Conservation (phyloP, 352 stramenopile genomes). For the Pythium biforme region DNA sequence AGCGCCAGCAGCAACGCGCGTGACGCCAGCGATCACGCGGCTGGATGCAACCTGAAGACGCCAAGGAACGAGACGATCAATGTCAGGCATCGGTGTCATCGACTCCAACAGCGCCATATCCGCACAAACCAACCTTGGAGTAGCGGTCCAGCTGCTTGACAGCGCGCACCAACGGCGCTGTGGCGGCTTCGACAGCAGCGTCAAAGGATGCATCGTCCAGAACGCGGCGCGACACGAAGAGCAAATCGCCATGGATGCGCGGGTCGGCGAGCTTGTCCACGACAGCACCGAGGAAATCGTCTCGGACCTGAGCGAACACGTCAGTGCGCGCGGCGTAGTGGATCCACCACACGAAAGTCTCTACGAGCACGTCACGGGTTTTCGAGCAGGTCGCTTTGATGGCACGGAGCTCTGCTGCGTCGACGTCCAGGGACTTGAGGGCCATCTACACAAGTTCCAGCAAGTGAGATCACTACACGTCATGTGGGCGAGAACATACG, state of each 20-base stretch:
- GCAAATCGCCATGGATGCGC: conserved; percentile 62
- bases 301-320: conserved; percentile 30
- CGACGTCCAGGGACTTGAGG: conserved; percentile 35
- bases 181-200: conserved; percentile 31
- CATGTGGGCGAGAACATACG: not conserved
- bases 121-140: conserved; percentile 46
- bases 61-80: not conserved
- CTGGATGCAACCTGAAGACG: conserved; percentile 35
- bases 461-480: not conserved
- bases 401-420: conserved; percentile 35
- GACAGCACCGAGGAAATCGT: conserved; percentile 54
- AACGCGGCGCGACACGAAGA: conserved; percentile 35
- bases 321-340: conserved; percentile 39
- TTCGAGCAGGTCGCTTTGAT: conserved; percentile 55
- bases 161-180: conserved; percentile 42
- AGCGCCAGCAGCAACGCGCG: conserved; percentile 18
- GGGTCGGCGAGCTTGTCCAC: conserved; percentile 70
- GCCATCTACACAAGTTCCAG: conserved; percentile 2
- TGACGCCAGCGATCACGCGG: conserved; percentile 38
- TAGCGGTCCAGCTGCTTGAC: conserved; percentile 67
- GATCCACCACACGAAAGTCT: conserved; percentile 67
- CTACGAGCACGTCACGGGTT: conserved; percentile 59
- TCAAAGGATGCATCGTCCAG: conserved; percentile 34
- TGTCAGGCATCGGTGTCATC: not conserved
- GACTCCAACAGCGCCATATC: too few relatives aligned